These are phyloP conservation scores for Chlorella sorokiniana DNA, from an alignment of 139 green algal species.

Conservation along the genomic window DNA sequence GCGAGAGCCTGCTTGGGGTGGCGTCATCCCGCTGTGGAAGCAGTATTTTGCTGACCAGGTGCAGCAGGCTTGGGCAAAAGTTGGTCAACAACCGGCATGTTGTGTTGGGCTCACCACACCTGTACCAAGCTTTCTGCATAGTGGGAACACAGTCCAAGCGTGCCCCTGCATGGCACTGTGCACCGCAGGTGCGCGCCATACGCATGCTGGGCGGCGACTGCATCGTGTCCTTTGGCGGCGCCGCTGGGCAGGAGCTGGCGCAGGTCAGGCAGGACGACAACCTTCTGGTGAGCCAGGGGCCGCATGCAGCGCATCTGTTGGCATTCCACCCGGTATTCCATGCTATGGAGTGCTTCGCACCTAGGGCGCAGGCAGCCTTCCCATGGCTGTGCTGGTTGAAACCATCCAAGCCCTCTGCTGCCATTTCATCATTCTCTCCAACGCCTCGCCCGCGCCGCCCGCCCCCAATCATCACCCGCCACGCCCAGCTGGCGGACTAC, in stretches of 20 bases:
- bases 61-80: no score
- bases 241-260: constrained; percentile 14
- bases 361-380: no score
- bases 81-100: no score
- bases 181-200: background rate
- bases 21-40: background rate
- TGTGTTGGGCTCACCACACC: no score
- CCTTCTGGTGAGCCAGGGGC: constrained; percentile 17
- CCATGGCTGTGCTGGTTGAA: no score
- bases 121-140: no score
- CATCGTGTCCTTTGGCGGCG: constrained; percentile 25
- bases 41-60: constrained; percentile 28
- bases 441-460: no score
- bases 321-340: background rate
- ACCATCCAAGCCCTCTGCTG: no score
- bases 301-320: no score
- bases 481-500: constrained; percentile 2
- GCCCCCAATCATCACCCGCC: background rate
- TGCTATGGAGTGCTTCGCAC: background rate
- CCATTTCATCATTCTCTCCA: no score
- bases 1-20: constrained; percentile 9
- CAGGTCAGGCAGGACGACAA: constrained; percentile 3
- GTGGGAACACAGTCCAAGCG: background rate
- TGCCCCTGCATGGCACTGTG: background rate
- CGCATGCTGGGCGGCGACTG: constrained; percentile 10